A percentile compares a stretch with the other conserved stretches of the same genome.
phyloP scores from a whole-genome alignment of 2,329 filamentous ascomycete genomes.

The Orbilia brochopaga region DNA sequence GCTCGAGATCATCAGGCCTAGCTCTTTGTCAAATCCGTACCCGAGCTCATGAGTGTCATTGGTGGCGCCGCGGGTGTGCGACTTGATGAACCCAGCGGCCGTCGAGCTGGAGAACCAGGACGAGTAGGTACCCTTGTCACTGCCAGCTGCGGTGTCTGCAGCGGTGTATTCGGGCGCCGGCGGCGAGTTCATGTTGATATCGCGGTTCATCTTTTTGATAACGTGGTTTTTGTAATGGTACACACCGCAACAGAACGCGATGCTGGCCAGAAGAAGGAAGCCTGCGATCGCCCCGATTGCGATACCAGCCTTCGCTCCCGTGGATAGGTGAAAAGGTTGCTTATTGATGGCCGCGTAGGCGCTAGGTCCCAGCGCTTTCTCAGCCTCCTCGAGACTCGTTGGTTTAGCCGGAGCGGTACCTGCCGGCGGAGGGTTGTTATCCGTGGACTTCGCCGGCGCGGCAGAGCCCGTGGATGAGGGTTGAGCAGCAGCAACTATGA shows the following conservation, averaged over 20 bases:
- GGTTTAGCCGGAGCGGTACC: conserved; percentile 28
- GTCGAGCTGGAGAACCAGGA: conserved; percentile 37
- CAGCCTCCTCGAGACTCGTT: conserved; percentile 46
- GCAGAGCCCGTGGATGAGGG: conserved; percentile 20
- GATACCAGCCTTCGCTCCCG: conserved; percentile 38
- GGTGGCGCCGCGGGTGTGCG: conserved; percentile 33
- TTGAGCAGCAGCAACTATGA: conserved; percentile 31
- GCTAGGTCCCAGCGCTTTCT: conserved; percentile 36
- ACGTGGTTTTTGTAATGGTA: conserved; percentile 47
- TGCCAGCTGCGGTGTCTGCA: conserved; percentile 21
- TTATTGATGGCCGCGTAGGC: conserved; percentile 44
- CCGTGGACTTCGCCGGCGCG: conserved; percentile 9
- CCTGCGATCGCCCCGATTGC: conserved; percentile 32
- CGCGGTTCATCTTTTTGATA: conserved; percentile 44
- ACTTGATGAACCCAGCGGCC: conserved; percentile 30
- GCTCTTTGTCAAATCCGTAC: conserved; percentile 50
- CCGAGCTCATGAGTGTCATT: conserved; percentile 50
- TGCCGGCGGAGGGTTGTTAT: conserved; percentile 11
- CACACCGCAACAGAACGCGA: conserved; percentile 33
- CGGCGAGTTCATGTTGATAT: conserved; percentile 19
- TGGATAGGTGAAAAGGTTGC: conserved; percentile 32
- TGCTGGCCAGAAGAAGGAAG: conserved; percentile 23
- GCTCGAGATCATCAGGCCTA: conserved; percentile 48
- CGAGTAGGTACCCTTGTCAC: conserved; percentile 32
- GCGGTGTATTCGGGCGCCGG: background rate